Percentiles rank a stretch among this genome's conserved stretches.
These are phyloP conservation scores for Diaporthe destruens DNA, from an alignment of 2,329 filamentous ascomycete genomes.

Conservation along the genomic window DNA sequence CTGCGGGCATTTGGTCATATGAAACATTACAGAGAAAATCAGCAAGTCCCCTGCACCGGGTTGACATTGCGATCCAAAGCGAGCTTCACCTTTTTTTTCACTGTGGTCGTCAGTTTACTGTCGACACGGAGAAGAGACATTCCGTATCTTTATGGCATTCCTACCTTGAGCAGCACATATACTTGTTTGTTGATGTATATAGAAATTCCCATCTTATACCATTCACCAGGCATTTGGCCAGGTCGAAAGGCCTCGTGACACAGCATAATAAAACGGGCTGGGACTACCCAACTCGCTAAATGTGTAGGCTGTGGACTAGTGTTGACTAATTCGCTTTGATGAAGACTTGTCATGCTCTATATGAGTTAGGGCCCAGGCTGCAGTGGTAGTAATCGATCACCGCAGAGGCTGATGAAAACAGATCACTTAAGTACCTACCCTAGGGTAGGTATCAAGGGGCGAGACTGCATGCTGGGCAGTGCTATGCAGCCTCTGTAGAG, in stretches of 20 bases:
- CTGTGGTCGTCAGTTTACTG: slow-evolving; percentile 26
- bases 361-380: not conserved
- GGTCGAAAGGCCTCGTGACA: not conserved
- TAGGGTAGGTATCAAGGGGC: too few relatives aligned
- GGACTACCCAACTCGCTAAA: not conserved
- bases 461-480: not conserved
- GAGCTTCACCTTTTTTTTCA: slow-evolving; percentile 75
- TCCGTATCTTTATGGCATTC: not conserved
- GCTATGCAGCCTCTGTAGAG: not conserved
- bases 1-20: slow-evolving; percentile 33
- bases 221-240: too few relatives aligned
- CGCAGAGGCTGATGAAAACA: not conserved
- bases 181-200: not conserved
- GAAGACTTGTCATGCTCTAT: not conserved
- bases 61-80: slow-evolving; percentile 80
- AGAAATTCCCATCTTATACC: not conserved
- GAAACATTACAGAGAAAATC: slow-evolving; percentile 48
- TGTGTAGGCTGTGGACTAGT: not conserved
- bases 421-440: not conserved
- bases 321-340: too few relatives aligned
- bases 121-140: slow-evolving; percentile 33
- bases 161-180: too few relatives aligned
- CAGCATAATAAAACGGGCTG: not conserved
- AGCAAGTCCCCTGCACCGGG: slow-evolving; percentile 88
- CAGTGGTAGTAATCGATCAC: not conserved